These are phyloP conservation scores for Mycena belliarum DNA, from an alignment of 768 basidiomycete genomes.

Conservation along the genomic window DNA sequence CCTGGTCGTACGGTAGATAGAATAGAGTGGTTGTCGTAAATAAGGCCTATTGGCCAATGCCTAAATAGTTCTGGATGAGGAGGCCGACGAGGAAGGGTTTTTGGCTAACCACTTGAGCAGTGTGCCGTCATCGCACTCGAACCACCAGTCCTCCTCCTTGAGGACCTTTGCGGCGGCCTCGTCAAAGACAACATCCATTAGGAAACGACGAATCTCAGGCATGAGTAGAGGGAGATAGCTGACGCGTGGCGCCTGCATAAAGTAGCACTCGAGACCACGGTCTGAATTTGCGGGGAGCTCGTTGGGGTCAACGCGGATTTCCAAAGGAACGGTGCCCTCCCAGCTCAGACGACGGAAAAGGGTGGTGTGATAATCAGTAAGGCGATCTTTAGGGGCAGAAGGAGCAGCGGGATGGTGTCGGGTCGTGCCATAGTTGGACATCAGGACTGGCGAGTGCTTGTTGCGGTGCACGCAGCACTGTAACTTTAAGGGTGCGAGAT, in stretches of 20 bases:
- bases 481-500: too few relatives aligned
- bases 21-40: conserved; percentile 84
- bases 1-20: conserved; percentile 57
- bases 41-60: conserved; percentile 97
- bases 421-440: conserved; percentile 56
- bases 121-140: conserved; percentile 84
- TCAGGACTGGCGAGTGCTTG: conserved; percentile 22
- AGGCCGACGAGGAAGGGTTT: background rate
- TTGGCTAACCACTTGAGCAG: conserved; percentile 81
- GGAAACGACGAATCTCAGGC: conserved; percentile 83
- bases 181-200: conserved; percentile 92
- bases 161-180: conserved; percentile 73
- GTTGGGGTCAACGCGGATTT: conserved; percentile 86
- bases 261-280: conserved; percentile 88
- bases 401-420: conserved; percentile 45
- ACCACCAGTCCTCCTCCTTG: conserved; percentile 96
- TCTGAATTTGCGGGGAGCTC: conserved; percentile 90
- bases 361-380: conserved; percentile 61
- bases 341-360: conserved; percentile 87
- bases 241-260: conserved; percentile 86
- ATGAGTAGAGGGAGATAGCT: conserved; percentile 91
- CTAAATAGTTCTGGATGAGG: conserved; percentile 41
- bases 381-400: conserved; percentile 37
- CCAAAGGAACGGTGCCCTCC: conserved; percentile 88
- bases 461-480: too few relatives aligned